Percentiles rank a stretch among this genome's conserved stretches.
These are phyloP conservation scores for Triticum turgidum DNA, from an alignment of 176 grass and related monocot genomes.

Conservation along the genomic window DNA sequence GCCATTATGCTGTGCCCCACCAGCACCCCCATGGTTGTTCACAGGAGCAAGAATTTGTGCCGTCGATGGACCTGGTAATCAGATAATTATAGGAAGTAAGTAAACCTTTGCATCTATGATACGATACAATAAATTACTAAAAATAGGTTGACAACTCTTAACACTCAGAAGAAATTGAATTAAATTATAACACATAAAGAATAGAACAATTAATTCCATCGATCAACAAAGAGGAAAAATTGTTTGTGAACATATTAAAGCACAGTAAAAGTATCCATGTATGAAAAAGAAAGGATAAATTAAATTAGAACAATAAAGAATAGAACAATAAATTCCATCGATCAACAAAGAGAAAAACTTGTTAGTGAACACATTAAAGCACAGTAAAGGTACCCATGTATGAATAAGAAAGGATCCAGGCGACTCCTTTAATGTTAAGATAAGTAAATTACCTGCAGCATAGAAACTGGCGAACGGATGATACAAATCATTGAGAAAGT, in stretches of 20 bases:
- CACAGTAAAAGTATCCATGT: neutral
- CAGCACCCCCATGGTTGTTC: neutral
- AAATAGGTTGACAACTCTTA: neutral
- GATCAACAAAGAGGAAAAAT: neutral
- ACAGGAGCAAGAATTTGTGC: neutral
- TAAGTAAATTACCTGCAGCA: neutral
- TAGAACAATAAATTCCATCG: neutral
- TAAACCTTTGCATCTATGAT: neutral
- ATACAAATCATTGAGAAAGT: fast-evolving
- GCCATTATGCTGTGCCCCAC: neutral
- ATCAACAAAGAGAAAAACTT: neutral
- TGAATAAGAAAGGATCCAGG: neutral
- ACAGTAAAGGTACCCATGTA: neutral
- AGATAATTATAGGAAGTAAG: neutral
- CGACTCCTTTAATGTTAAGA: neutral
- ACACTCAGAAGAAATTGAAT: neutral
- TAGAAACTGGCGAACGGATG: neutral
- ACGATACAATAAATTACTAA: neutral
- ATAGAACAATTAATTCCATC: neutral
- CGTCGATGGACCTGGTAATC: neutral
- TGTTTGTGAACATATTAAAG: neutral
- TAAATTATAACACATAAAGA: neutral
- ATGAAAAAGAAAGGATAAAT: neutral
- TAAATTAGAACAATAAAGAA: neutral
- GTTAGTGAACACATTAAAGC: neutral